Evolutionary conservation across 331 rosid species (phyloP).

Genomic region (Malus hybrid): DNA sequence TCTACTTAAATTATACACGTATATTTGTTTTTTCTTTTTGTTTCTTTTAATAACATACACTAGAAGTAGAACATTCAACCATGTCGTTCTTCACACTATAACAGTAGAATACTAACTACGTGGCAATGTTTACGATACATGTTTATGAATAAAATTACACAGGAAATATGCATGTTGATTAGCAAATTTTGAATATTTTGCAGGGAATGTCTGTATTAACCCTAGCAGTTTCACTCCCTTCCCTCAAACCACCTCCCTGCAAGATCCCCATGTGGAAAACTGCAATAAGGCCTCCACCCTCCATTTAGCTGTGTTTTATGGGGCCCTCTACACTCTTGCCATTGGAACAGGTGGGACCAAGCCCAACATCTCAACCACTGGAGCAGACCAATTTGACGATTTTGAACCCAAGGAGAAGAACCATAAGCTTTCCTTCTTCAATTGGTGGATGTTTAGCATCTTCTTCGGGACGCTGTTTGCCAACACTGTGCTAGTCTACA

Average conservation of each 20-base stretch:
- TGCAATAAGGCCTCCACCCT: constrained; percentile 39
- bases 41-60: no score
- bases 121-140: no score
- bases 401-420: constrained; percentile 40
- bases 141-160: no score
- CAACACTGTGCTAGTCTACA: constrained; percentile 36
- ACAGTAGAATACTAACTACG: no score
- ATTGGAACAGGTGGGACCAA: constrained; percentile 43
- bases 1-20: no score
- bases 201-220: constrained; percentile 80
- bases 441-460: constrained; percentile 57
- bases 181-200: not conserved
- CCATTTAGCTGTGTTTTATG: constrained; percentile 38
- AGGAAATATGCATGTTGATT: not conserved
- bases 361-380: constrained; percentile 47
- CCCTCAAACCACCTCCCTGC: constrained; percentile 62
- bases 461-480: constrained; percentile 43
- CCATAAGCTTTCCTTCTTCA: constrained; percentile 44
- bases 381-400: constrained; percentile 54
- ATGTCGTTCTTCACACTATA: no score
- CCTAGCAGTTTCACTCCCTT: constrained; percentile 52
- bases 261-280: constrained; percentile 12
- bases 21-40: no score
- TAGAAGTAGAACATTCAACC: no score
- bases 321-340: constrained; percentile 43